Conservation (phyloP, 345 rosid genomes). For the Psidium friedrichsthalianum region DNA sequence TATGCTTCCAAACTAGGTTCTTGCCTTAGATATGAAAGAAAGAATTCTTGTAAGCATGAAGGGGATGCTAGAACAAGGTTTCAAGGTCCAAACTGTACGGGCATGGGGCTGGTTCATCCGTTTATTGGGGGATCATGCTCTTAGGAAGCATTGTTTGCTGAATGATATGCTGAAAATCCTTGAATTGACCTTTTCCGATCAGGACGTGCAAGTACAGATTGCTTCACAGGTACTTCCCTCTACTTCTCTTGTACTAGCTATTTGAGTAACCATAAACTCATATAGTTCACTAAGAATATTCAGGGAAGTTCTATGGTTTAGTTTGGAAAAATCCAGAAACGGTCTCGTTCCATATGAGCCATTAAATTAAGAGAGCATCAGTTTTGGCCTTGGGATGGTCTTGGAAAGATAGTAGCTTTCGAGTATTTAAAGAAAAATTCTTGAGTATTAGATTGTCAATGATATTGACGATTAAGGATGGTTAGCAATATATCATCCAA, state of each 20-base stretch:
- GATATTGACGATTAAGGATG: background rate
- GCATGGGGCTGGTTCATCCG: conserved; percentile 58
- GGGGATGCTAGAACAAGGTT: conserved; percentile 28
- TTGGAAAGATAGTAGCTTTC: background rate
- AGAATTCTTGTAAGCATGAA: conserved; percentile 28
- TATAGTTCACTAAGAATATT: background rate
- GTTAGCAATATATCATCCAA: background rate
- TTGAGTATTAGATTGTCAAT: background rate
- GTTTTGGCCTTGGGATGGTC: background rate
- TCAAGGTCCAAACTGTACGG: conserved; percentile 37
- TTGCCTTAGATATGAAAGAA: conserved; percentile 22
- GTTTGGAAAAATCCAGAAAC: background rate
- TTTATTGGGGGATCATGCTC: conserved; percentile 23
- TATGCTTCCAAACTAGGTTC: background rate
- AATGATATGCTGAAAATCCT: conserved; percentile 49
- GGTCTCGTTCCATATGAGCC: background rate
- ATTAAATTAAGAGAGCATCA: background rate
- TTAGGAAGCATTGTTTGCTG: conserved; percentile 24
- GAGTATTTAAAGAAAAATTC: background rate
- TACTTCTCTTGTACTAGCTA: background rate
- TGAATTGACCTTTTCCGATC: conserved; percentile 41
- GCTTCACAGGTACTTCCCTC: conserved; percentile 38
- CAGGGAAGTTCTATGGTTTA: background rate
- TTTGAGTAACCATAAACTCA: background rate
- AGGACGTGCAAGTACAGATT: conserved; percentile 40